Conservation (phyloP, 108 stramenopile genomes). For the Mayamaea pseudoterrestris region DNA sequence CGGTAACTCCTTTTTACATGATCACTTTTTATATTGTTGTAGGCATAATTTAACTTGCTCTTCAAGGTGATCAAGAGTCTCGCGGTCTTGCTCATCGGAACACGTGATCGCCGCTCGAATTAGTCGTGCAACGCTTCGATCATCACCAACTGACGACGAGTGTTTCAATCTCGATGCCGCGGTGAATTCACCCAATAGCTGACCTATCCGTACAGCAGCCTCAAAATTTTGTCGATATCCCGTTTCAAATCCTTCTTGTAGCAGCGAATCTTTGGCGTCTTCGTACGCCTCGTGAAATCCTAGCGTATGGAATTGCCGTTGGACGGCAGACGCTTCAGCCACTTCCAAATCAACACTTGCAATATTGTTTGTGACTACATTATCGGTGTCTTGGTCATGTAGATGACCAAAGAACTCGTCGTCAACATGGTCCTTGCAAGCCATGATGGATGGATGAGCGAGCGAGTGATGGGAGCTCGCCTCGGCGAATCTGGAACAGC, state of each 20-base stretch:
- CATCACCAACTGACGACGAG: neutral
- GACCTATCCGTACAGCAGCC: constrained; percentile 33
- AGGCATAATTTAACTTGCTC: neutral
- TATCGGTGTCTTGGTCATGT: neutral
- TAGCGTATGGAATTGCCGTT: constrained; percentile 10
- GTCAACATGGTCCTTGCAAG: neutral
- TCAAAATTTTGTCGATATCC: constrained; percentile 50
- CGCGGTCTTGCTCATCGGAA: neutral
- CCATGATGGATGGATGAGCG: too few relatives aligned
- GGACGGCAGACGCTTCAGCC: constrained; percentile 3
- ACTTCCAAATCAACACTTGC: neutral
- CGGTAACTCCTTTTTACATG: neutral
- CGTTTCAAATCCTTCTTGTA: constrained; percentile 69
- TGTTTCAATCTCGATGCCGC: neutral
- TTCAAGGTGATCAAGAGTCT: neutral
- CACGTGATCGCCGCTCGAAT: neutral
- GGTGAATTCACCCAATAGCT: constrained; percentile 17
- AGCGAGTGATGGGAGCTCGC: too few relatives aligned
- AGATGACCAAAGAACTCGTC: constrained; percentile 9
- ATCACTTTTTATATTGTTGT: neutral
- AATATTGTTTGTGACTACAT: neutral
- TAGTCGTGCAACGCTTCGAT: neutral
- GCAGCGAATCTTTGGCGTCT: constrained; percentile 34
- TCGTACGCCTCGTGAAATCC: constrained; percentile 61
- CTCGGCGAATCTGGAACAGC: too few relatives aligned